Conservation (phyloP, 768 basidiomycete species). For the Mycena galopus region DNA sequence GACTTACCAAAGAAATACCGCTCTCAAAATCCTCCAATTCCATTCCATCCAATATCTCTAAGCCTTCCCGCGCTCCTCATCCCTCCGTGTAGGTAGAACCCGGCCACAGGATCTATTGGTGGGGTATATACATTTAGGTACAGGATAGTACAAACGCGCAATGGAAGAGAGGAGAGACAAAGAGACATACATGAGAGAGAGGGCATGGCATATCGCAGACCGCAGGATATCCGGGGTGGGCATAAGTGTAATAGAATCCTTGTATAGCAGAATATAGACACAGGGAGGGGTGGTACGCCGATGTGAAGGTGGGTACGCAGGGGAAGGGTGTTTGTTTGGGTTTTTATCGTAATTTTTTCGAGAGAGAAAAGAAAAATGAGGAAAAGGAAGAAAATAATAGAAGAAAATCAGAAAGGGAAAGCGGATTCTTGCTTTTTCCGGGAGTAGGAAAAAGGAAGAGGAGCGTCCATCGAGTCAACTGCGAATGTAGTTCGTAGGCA, state of each 20-base stretch:
- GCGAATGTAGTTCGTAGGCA: no score
- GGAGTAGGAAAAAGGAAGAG: no score
- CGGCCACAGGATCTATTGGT: constrained; percentile 36
- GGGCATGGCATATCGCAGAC: constrained; percentile 37
- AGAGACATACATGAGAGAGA: constrained; percentile 27
- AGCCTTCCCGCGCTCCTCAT: not conserved
- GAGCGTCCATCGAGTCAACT: constrained; percentile 26
- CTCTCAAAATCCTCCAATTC: no score
- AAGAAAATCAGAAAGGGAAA: no score
- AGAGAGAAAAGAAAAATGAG: constrained; percentile 26
- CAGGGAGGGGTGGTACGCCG: constrained; percentile 26
- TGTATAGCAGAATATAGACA: constrained; percentile 19
- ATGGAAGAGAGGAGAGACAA: constrained; percentile 4
- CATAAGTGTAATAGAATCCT: constrained; percentile 16
- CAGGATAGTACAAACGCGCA: constrained; percentile 25
- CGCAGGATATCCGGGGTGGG: constrained; percentile 40
- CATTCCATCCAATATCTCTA: not conserved
- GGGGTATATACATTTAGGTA: constrained; percentile 33
- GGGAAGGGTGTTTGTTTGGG: constrained; percentile 17
- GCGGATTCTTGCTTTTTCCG: no score
- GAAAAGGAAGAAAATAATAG: constrained; percentile 30
- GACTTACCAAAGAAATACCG: no score
- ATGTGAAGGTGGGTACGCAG: no score
- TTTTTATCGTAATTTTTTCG: constrained; percentile 2
- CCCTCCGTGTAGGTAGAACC: constrained; percentile 10